Evolutionary conservation across 2,329 filamentous ascomycete genomes (phyloP).

Genomic region (Talaromyces albobiverticillius): DNA sequence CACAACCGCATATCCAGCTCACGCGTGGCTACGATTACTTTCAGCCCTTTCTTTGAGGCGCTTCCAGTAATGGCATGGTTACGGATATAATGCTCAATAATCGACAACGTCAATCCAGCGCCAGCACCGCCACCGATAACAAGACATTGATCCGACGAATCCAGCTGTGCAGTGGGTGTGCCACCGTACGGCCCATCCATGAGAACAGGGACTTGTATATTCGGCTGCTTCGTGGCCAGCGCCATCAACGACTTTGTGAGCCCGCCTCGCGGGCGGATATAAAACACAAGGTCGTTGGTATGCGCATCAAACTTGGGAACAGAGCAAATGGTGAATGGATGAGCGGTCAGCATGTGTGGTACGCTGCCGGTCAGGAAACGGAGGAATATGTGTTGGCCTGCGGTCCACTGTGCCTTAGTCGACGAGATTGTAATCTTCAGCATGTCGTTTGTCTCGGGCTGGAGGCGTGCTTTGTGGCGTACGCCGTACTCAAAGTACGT

Average conservation of each 20-base stretch:
- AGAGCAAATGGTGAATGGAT: conserved; percentile 63
- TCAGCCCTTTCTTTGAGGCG: not conserved
- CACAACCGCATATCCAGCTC: not conserved
- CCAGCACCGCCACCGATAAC: conserved; percentile 58
- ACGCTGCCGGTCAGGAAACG: conserved; percentile 52
- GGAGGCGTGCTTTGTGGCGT: conserved; percentile 44
- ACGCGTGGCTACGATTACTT: conserved; percentile 2
- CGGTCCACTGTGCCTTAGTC: conserved; percentile 55
- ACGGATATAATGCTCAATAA: conserved; percentile 33
- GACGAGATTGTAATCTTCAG: conserved; percentile 51
- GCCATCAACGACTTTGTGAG: conserved; percentile 47
- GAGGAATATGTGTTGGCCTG: conserved; percentile 63
- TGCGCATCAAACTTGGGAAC: conserved; percentile 48
- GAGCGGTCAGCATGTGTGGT: conserved; percentile 53
- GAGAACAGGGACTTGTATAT: conserved; percentile 42
- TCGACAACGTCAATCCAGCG: conserved; percentile 51
- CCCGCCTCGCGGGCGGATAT: conserved; percentile 50
- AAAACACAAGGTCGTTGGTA: conserved; percentile 53
- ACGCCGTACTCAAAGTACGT: conserved; percentile 53
- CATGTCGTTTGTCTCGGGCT: conserved; percentile 40
- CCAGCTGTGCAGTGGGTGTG: conserved; percentile 35
- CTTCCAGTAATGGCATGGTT: not conserved
- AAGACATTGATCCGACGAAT: conserved; percentile 42
- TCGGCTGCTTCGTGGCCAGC: conserved; percentile 37
- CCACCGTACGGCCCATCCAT: conserved; percentile 62